Evolutionary conservation across 805 yeast genomes (phyloP).

Genomic region (baker's yeast (Saccharomyces cerevisiae)): DNA sequence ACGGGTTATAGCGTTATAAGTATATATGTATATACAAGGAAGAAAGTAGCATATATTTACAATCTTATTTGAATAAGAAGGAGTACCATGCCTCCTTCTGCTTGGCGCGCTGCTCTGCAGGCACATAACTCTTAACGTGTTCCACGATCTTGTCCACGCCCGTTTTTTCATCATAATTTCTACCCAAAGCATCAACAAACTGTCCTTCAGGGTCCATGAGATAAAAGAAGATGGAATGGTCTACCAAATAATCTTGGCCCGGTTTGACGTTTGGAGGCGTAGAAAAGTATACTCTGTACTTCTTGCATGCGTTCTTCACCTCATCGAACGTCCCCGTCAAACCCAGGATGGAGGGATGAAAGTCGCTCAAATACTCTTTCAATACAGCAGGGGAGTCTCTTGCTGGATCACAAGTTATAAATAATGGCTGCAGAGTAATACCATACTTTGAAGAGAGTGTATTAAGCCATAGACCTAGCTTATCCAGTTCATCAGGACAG

Average conservation of each 20-base stretch:
- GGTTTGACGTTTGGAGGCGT: conserved; percentile 92
- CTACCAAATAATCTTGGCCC: conserved; percentile 93
- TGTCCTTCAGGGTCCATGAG: conserved; percentile 98
- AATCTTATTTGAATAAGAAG: conserved; percentile 19
- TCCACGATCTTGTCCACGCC: conserved; percentile 71
- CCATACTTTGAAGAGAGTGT: conserved; percentile 52
- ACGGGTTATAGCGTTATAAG: neutral
- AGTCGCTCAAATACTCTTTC: conserved; percentile 75
- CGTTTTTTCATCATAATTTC: conserved; percentile 72
- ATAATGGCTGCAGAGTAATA: conserved; percentile 70
- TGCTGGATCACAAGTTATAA: conserved; percentile 95
- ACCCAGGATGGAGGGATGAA: conserved; percentile 84
- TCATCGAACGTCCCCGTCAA: conserved; percentile 86
- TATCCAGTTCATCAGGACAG: conserved; percentile 96
- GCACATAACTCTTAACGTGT: conserved; percentile 68
- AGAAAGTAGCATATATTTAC: neutral
- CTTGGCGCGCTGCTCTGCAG: conserved; percentile 58
- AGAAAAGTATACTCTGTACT: conserved; percentile 91
- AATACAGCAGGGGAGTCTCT: conserved; percentile 84
- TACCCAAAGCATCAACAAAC: conserved; percentile 88
- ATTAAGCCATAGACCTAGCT: conserved; percentile 62
- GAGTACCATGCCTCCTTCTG: conserved; percentile 52
- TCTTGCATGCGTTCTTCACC: conserved; percentile 77
- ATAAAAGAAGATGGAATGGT: conserved; percentile 94
- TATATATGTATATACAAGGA: neutral